Base-by-base conservation (phyloP, 192 early-diverging fungal genomes). In the Phycomyces blakesleeanus region DNA sequence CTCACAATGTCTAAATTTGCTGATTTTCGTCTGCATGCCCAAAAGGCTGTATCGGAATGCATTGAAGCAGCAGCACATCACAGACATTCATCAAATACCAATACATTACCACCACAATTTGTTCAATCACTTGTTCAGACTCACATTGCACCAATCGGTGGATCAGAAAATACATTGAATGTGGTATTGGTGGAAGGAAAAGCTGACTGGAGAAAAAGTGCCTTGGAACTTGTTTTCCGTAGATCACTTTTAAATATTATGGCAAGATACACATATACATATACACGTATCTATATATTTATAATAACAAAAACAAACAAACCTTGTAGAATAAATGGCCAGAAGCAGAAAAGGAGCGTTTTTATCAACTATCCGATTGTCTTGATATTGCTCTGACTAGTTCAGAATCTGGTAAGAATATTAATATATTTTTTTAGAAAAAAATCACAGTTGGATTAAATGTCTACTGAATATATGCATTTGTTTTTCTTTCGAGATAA, bases 131-230 rank as follows among this genome's bases (percentile, higher is more conserved):
- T 59, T 9, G 54, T 57, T 2, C 27, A 49, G 0, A 39, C 52
- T 20, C 59, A 72, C 24, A 61, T 72, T 51, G 24, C 49, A 34
- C 70, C 70, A 11, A 22, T 72, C n/a, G 51, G 40, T 34, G 70
- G 70, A 18, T 14, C 64, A 50, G 59, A 50, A 6, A 66, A 61
- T 18, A 14, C 22, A 5, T 40, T 57, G 15, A 62, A 61, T 12
- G 38, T 66, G 1, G 18, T 21, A 12, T 56, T 73, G 40, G 7
- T 58, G 16, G 52, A 65, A 51, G 60, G 60, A 12, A 73, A 67
- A 16, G 22, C 51, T 9, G 73, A 75, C 44, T 75, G 73, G 73
- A 57, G 67, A n/a, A 69, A 63, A 14, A 63, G 41, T 25, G 68
- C 63, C 25, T 37, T 68, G 7, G 73, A 75, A 40, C 21, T 63